Evolutionary conservation across 2,329 filamentous ascomycete genomes (phyloP).

Genomic region (Hymenoscyphus scutula): DNA sequence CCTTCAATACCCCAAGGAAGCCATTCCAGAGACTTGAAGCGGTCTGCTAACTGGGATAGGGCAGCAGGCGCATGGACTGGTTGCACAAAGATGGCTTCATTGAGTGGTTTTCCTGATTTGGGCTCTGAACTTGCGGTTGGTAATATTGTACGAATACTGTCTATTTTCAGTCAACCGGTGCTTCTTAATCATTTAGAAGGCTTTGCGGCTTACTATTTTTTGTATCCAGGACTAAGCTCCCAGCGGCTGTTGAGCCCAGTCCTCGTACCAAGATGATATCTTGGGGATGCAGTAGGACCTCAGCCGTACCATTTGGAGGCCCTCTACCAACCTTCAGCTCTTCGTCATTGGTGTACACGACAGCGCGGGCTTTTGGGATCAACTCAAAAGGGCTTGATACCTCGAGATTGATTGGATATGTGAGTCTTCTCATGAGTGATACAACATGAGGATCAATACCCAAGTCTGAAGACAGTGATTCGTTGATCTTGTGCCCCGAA

Average conservation of each 20-base stretch:
- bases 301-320: neutral
- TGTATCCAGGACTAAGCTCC: conserved; percentile 6
- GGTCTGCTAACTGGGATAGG: neutral
- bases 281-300: neutral
- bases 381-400: neutral
- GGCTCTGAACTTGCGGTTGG: neutral
- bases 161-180: neutral
- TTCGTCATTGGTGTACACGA: neutral
- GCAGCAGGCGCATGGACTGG: conserved; percentile 3
- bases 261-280: conserved; percentile 2
- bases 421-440: conserved; percentile 6
- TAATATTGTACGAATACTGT: conserved; percentile 3
- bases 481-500: conserved; percentile 6
- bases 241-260: neutral
- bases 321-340: neutral
- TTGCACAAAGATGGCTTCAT: neutral
- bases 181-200: neutral
- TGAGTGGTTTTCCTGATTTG: neutral
- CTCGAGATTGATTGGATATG: neutral
- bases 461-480: neutral
- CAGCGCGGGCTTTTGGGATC: conserved; percentile 1
- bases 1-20: conserved; percentile 4
- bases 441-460: conserved; percentile 3
- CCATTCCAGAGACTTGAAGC: conserved; percentile 2
- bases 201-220: neutral